Conservation (phyloP, 1,284 basidiomycete species). For the Irpex rosettiformis region DNA sequence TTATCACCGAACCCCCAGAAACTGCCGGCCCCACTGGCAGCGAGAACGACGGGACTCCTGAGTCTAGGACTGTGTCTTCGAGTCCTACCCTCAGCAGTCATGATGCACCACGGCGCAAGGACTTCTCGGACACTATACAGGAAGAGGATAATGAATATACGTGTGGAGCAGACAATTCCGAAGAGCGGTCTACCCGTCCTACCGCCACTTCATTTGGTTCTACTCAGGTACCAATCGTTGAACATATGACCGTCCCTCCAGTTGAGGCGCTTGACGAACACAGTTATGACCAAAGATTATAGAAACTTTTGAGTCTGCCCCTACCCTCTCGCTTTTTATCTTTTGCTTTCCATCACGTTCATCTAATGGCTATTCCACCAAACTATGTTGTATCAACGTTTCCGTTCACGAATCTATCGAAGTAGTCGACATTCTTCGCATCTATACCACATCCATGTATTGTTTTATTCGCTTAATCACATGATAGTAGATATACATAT, state of each 20-base stretch:
- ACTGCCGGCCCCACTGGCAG: background rate
- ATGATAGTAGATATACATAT: background rate
- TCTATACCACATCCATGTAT: background rate
- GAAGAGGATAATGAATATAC: background rate
- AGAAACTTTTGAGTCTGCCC: background rate
- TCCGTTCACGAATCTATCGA: background rate
- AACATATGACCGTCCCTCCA: slow-evolving; percentile 33
- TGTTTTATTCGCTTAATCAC: background rate
- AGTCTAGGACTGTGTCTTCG: slow-evolving; percentile 10
- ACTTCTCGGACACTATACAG: slow-evolving; percentile 11
- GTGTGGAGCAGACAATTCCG: background rate
- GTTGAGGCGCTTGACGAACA: slow-evolving; percentile 13
- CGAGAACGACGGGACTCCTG: background rate
- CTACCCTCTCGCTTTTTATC: background rate
- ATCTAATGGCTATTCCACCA: background rate
- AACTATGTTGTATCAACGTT: background rate
- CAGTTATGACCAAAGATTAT: background rate
- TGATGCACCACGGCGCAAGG: slow-evolving; percentile 10
- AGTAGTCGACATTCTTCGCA: background rate
- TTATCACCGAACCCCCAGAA: background rate
- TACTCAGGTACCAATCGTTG: slow-evolving; percentile 24
- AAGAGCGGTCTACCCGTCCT: background rate
- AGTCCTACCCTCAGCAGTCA: slow-evolving; percentile 4
- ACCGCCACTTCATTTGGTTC: background rate
- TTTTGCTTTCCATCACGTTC: background rate